phyloP scores from a whole-genome alignment of 129 eudicot species.

The Centrapalus pauciflorus region DNA sequence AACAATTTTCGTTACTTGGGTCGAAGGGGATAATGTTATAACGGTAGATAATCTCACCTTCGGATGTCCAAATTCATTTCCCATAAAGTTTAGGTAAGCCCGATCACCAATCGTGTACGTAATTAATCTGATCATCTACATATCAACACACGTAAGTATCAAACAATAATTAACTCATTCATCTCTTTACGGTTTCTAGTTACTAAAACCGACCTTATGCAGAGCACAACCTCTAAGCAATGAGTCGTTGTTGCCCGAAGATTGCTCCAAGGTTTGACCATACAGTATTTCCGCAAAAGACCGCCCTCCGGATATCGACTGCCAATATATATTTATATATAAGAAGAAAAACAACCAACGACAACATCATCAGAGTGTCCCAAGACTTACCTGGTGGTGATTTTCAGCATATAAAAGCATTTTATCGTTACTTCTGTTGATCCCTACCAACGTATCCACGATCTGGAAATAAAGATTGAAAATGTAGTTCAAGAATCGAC shows the following conservation, averaged over 20 bases:
- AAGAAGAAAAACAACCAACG: not conserved
- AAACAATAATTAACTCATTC: not conserved
- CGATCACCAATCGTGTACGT: constrained; percentile 74
- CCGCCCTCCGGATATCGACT: constrained; percentile 95
- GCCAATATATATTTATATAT: constrained; percentile 23
- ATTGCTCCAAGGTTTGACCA: constrained; percentile 43
- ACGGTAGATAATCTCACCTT: constrained; percentile 36
- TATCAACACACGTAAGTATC: not conserved
- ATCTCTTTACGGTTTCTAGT: not conserved
- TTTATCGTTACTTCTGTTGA: constrained; percentile 50
- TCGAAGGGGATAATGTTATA: not conserved
- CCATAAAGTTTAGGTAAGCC: constrained; percentile 97
- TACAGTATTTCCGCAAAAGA: constrained; percentile 82
- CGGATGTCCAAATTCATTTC: constrained; percentile 97
- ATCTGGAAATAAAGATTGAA: constrained; percentile 39
- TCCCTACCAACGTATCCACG: constrained; percentile 61
- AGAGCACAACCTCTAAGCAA: constrained; percentile 77
- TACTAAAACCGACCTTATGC: constrained; percentile 65
- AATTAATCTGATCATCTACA: constrained; percentile 78
- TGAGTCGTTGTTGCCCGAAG: constrained; percentile 38
- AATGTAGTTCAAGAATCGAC: not conserved
- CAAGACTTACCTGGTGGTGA: constrained; percentile 77
- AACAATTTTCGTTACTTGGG: constrained; percentile 2
- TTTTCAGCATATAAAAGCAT: constrained; percentile 93
- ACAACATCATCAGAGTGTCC: not conserved